Conservation (phyloP, 805 yeast genomes). For the Candida tammaniensis region DNA sequence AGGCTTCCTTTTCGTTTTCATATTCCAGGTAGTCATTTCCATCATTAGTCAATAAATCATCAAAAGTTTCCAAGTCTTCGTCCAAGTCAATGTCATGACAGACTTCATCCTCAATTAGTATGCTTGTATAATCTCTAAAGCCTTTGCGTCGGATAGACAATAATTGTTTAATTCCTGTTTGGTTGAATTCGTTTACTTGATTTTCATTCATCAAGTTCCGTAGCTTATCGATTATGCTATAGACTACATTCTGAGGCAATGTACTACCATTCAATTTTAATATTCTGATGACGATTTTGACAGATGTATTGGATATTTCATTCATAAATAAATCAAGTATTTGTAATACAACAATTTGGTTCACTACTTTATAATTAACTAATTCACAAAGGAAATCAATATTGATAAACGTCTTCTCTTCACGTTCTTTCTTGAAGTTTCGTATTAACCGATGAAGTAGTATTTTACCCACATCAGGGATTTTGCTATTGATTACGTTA, state of each 20-base stretch:
- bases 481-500: constrained; percentile 58
- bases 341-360: constrained; percentile 31
- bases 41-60: constrained; percentile 35
- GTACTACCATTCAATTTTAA: constrained; percentile 52
- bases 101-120: constrained; percentile 6
- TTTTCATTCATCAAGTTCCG: constrained; percentile 58
- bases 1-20: constrained; percentile 37
- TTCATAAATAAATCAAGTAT: constrained; percentile 32
- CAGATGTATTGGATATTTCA: constrained; percentile 52
- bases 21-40: constrained; percentile 54
- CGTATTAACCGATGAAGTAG: constrained; percentile 51
- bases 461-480: constrained; percentile 67
- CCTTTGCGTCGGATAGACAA: constrained; percentile 28
- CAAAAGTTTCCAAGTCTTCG: constrained; percentile 46
- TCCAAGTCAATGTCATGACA: constrained; percentile 53
- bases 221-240: constrained; percentile 56
- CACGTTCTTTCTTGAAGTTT: constrained; percentile 55
- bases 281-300: constrained; percentile 52
- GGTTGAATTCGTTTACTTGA: constrained; percentile 39
- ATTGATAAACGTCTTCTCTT: constrained; percentile 43
- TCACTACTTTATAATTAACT: constrained; percentile 55
- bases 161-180: constrained; percentile 47
- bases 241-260: constrained; percentile 46
- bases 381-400: constrained; percentile 59
- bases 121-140: constrained; percentile 10